Evolutionary conservation across 495 filamentous ascomycete genomes (phyloP), one percentile per base, ranked within the genome.

Genomic region (Tirmania nivea): DNA sequence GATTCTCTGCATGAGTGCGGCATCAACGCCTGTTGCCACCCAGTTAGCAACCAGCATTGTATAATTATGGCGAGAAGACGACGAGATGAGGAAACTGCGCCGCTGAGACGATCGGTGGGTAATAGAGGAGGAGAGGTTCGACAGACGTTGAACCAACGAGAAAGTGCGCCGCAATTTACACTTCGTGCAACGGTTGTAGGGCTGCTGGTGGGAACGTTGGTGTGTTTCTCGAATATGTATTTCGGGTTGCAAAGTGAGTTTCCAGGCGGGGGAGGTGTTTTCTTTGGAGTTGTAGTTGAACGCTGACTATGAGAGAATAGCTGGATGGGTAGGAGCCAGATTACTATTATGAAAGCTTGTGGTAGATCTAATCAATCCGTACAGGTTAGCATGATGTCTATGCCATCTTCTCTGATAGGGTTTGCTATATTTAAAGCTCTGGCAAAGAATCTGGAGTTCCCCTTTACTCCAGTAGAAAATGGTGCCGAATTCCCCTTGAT

Each of bases 201-300:
- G 36, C 68, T 96, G 8, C 67, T 75, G 3, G 89, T 96, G 55
- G 90, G 90, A 31, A 73, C 86, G 2, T 70, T 96, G 45, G 93
- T 94, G 56, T 87, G 83, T 57, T 94, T 94, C 68, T 89, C 83
- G 25, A 96, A 96, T 67, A 93, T 84, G 72, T 99, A 95, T 65
- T 99, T 96, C 62, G 92, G 92, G 11, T 73, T 99, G 25, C 92
- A 99, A 66, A 95, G 62, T 61, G 37, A 61, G 62, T 57, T 51
- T 21, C 37, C 45, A 21, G 20, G 8, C 34, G 48, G 36, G 11
- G 35, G n/a, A n/a, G 42, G 14, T 16, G 10, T 17, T 34, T 20
- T 34, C 2, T 5, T 7, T 0, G n/a, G 45, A 35, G 47, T 19
- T 51, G n/a, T 52, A 45, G 37, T 35, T 25, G 34, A 42, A 47